Evolutionary conservation across 2,329 filamentous ascomycete species (phyloP), one percentile per base, ranked within the genome.

Genomic region (Aspergillus sp.): DNA sequence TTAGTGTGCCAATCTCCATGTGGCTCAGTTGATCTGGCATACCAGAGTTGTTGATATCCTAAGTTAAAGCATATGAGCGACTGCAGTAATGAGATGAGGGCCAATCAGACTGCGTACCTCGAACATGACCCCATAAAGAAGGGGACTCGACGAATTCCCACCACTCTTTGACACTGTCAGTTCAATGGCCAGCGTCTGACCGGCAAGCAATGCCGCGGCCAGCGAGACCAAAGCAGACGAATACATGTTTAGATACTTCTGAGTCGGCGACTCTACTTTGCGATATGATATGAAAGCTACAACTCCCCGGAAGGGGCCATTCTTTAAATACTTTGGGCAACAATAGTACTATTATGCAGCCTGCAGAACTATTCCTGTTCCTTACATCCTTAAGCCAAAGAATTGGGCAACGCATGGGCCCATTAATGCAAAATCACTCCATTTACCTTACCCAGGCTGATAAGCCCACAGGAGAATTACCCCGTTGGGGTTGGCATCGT

Each of bases 1-100:
- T 36, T 13, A 10, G 41, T 30, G 15, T 8, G 2, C 19, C 36
- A 13, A 61, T 25, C 58, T 42, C 13, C 8, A 21, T 8, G 1
- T 44, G 2, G 8, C n/a, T 5, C 10, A 11, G 2, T 4, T 10
- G 19, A 3, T 15, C 2, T 19, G 38, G 13, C 19, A 36, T 66
- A 71, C 71, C 71, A 32, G 73, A 75, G 48, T 70, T 70, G 47
- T 75, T 70, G 67, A 74, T 74, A 64, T 75, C 73, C 73, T 75
- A 47, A 6, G 13, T 7, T 7, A 2, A 23, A n/a, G 5, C 4
- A 36, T 2, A 41, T 53, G 13, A 52, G 30, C 15, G 5, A 36
- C 3, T 36, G 11, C 3, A 47, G 5, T 2, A 21, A 5, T 30
- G 4, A 11, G 11, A 23, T 13, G 5, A 54, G n/a, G 32, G 13